Evolutionary conservation across 2,329 filamentous ascomycete genomes (phyloP), one percentile per base, ranked within the genome.

Genomic region (Pseudonectria foliicola): DNA sequence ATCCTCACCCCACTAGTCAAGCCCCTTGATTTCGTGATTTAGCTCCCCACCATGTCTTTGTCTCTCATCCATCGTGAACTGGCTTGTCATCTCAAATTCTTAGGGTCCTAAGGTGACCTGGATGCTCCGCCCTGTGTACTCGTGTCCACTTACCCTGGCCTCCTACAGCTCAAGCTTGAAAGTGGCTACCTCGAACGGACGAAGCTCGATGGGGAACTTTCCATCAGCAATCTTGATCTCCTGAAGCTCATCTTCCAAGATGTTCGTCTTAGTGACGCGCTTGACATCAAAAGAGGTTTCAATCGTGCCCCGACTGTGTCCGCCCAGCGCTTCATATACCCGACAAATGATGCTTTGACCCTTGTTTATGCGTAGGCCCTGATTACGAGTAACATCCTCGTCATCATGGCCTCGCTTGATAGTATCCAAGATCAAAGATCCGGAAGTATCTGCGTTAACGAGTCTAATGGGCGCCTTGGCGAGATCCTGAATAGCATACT

Each of bases 331-430:
- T 57, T 98, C 92, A 55, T 93, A 98, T 13, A 95, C 70, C 2
- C 92, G 74, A 39, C 95, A 47, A 40, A 98, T 81, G 30, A 96
- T 73, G 56, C 85, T 93, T 58, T 76, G 75, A 0, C 86, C 88
- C 48, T 77, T 74, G 38, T 84, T 77, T 45, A 68, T 68, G 3
- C 75, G 73, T 23, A 90, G 62, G 25, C 75, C 73, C 14, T 75
- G 74, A 3, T 68, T 71, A 12, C 70, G 61, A 29, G 71, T 77
- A 28, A 88, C 74, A 47, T 88, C 85, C 52, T 82, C 80, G 46
- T 90, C 85, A 50, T 90, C 85, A 55, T 90, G 85, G n/a, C 86
- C 92, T 38, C 92, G 82, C 72, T 98, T 98, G 59, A 98, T 73
- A 1, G 81, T 82, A 56, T 98, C 92, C 1, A 98, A 68, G 4